Evolutionary conservation across 345 rosid genomes (phyloP), one percentile per base, ranked within the genome.

Genomic region (Ceriops decandra): DNA sequence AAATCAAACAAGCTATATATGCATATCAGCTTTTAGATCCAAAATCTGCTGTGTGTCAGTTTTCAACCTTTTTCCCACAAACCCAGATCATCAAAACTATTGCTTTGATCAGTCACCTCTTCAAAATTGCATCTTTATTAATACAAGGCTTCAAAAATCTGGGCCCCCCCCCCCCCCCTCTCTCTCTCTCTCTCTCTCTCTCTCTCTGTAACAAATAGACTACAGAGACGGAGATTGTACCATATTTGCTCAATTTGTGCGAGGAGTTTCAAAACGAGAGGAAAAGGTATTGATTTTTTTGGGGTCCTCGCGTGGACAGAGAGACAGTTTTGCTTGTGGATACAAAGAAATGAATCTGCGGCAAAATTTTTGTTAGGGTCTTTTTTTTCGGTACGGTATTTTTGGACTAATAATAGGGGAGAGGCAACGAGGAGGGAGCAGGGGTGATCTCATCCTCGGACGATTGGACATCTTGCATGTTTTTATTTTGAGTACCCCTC

Each of bases 41-140:
- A 58, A 60, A 46, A 22, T 30, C 38, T 26, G 15, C 5, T 21
- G 21, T 46, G 10, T 38, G 10, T 57, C 49, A 35, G 33, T 7
- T 67, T 67, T 33, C 31, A 17, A 38, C 3, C 53, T 21, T 21
- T 71, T 22, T 6, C 5, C 17, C n/a, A 27, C 38, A 72, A 15
- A 13, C 70, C 66, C 70, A 49, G 64, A 64, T 65, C 65, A 72
- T 46, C 4, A 42, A 72, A 56, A 32, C 28, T 1, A 28, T 54
- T 42, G 54, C 42, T 63, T 62, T 36, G 11, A 58, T 47, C 42
- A 30, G 36, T 20, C 38, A 26, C 28, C 63, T 9, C 20, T 49
- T 59, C 24, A 69, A 60, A 51, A 11, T 42, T 42, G 49, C 11
- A n/a, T 49, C 32, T 15, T 60, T 4, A 30, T n/a, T 11, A 6